Evolutionary conservation across 192 early-diverging fungal species (phyloP).

Genomic region (Podila verticillata): DNA sequence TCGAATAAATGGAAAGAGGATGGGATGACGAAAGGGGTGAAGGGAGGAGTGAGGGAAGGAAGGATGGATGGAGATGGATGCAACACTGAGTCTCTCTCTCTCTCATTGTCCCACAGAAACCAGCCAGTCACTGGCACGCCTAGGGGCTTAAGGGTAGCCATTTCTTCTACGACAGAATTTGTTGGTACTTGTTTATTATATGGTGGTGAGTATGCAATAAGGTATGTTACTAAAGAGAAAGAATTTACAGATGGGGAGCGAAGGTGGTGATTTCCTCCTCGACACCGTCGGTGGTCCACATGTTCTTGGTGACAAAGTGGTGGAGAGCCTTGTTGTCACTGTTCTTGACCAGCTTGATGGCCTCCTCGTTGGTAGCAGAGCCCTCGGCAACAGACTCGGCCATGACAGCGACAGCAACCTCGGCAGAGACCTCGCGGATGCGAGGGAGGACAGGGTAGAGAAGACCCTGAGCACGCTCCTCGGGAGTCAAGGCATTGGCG

Average conservation of each 20-base stretch:
- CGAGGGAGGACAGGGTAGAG: constrained; percentile 88
- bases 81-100: not conserved
- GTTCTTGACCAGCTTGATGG: constrained; percentile 56
- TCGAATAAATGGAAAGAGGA: not conserved
- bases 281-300: constrained; percentile 48
- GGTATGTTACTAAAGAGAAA: not conserved
- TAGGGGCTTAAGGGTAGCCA: no score
- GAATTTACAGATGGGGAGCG: constrained; percentile 38
- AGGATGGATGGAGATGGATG: not conserved
- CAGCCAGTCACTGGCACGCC: no score
- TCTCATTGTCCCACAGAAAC: no score
- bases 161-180: no score
- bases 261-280: constrained; percentile 31
- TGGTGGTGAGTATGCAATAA: not conserved
- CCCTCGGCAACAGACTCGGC: constrained; percentile 74
- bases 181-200: not conserved
- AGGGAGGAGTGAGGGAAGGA: not conserved
- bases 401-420: constrained; percentile 85
- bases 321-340: constrained; percentile 17
- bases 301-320: constrained; percentile 34
- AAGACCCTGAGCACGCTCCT: constrained; percentile 75
- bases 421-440: constrained; percentile 85
- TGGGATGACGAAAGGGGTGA: not conserved
- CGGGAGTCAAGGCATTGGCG: constrained; percentile 72
- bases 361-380: constrained; percentile 58